Base-by-base conservation (phyloP, 495 filamentous ascomycete species). In the Bryoglossum gracile region DNA sequence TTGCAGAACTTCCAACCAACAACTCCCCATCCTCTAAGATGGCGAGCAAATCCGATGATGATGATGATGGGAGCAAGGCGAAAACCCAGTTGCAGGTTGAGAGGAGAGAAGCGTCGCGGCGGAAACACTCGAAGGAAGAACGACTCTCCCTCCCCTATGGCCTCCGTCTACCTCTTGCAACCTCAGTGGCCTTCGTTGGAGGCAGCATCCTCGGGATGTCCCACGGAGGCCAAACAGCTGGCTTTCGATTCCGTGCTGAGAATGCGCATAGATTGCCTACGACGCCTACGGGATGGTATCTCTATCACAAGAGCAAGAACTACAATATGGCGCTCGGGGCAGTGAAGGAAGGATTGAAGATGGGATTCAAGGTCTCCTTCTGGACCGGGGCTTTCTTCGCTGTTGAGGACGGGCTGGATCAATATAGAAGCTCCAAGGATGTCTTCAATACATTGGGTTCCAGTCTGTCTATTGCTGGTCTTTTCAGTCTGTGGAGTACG, bases 241-340 rank as follows among this genome's bases (percentile, higher is more conserved):
- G 81, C 26, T 72, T 94, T 32, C 80, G 81, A 40, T 98, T 96
- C 66, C 84, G 91, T 43, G 92, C 92, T 45, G 86, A 98, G 67
- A 94, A 98, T 59, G 86, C 92, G 17, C 92, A 98, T 68, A 82
- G 89, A 56, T 78, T 94, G 37, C 92, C 92, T 17, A 80, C 69
- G 4, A 77, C 78, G n/a, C 78, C 83, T 18, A 77, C 77, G 6
- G 92, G 88, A 23, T 98, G 92, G 92, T 98, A 88, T 62, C 78
- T 96, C 22, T 98, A 98, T 62, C 94, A 97, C 67, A 96, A 95
- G 66, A 87, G 79, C 58, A 97, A 97, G 68, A 96, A 95, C 63
- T 96, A 97, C 68, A 77, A 86, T 48, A 67, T 82, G 4, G 75
- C 83, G 40, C 73, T 82, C 9, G 87, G 85, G 2, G 92, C 83